These are phyloP conservation scores for Macrophomina phaseolina DNA, from an alignment of 2,329 filamentous ascomycete genomes.

Conservation along the genomic window DNA sequence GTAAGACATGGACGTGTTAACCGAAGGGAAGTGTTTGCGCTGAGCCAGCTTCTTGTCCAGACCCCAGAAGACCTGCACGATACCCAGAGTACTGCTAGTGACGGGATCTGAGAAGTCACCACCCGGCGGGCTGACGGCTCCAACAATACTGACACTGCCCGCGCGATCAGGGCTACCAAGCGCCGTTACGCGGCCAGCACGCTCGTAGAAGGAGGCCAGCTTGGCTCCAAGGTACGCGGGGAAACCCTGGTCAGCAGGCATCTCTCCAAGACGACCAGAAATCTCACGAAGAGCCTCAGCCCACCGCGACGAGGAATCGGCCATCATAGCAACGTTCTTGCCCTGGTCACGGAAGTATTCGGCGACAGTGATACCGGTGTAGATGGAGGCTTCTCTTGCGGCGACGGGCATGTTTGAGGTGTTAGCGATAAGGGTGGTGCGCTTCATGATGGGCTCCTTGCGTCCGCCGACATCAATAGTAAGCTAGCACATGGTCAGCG, in stretches of 20 bases:
- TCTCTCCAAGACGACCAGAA: constrained; percentile 97
- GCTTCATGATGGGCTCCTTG: constrained; percentile 99
- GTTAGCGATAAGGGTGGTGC: constrained; percentile 96
- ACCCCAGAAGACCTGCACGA: constrained; percentile 99
- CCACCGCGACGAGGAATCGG: constrained; percentile 97
- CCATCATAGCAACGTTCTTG: constrained; percentile 99
- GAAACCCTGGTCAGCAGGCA: constrained; percentile 99
- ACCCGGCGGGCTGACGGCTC: constrained; percentile 94
- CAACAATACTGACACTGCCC: constrained; percentile 96
- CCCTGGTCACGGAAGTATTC: constrained; percentile 98
- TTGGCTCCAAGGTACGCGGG: constrained; percentile 96
- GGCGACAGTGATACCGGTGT: constrained; percentile 92
- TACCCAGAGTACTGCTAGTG: constrained; percentile 89
- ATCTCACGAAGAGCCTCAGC: constrained; percentile 98
- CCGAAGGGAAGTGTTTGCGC: constrained; percentile 98
- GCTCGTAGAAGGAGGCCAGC: constrained; percentile 98
- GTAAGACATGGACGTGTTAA: constrained; percentile 95
- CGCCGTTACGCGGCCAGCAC: constrained; percentile 84
- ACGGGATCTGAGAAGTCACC: constrained; percentile 99
- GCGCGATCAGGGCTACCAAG: constrained; percentile 87
- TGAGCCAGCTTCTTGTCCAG: constrained; percentile 99
- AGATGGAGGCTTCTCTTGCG: constrained; percentile 97
- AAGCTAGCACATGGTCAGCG: constrained; percentile 59
- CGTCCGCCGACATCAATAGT: constrained; percentile 93
- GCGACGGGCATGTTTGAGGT: constrained; percentile 99